phyloP scores from a whole-genome alignment of 345 rosid genomes.

The Nasturtium officinale region DNA sequence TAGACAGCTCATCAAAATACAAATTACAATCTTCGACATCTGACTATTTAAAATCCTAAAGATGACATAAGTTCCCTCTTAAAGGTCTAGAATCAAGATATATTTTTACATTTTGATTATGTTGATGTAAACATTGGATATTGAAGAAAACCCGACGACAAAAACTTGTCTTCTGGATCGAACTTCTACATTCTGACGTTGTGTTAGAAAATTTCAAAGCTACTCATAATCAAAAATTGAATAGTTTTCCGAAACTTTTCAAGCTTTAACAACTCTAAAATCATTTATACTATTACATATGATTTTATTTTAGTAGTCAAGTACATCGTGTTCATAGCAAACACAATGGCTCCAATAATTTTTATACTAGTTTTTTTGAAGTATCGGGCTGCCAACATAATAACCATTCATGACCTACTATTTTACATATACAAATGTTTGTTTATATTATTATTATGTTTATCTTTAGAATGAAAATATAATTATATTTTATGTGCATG shows the following conservation, averaged over 20 bases:
- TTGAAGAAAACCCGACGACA: not conserved
- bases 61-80: not conserved
- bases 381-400: too few species aligned
- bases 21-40: not conserved
- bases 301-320: not conserved
- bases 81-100: not conserved
- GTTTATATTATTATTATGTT: too few species aligned
- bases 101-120: not conserved
- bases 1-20: not conserved
- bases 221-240: not conserved
- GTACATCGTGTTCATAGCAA: too few species aligned
- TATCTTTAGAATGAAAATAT: too few species aligned
- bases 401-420: too few species aligned
- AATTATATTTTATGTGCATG: too few species aligned
- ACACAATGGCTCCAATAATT: too few species aligned
- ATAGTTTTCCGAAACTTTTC: too few species aligned
- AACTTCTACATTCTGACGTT: not conserved
- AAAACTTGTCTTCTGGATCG: not conserved
- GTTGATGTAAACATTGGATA: not conserved
- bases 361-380: too few species aligned
- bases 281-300: not conserved
- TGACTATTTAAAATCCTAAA: not conserved
- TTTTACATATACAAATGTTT: too few species aligned
- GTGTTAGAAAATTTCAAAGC: not conserved
- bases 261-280: too few species aligned